phyloP scores from a whole-genome alignment of 2,329 filamentous ascomycete genomes.

The Calonectria crousiana region DNA sequence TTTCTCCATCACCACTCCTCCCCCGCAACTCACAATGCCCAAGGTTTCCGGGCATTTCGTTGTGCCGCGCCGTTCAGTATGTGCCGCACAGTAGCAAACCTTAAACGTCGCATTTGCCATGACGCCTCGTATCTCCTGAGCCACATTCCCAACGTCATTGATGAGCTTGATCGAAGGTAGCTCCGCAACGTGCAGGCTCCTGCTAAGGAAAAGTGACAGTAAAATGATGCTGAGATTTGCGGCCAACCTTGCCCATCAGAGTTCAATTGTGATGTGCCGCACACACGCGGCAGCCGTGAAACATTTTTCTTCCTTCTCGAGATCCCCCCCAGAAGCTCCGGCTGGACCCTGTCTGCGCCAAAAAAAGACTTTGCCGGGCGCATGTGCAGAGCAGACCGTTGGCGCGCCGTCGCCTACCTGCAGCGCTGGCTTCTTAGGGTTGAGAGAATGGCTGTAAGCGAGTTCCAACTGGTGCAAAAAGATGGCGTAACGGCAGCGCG shows the following conservation, averaged over 20 bases:
- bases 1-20: slow-evolving; percentile 21
- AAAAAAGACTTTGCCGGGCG: slow-evolving; percentile 6
- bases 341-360: neutral
- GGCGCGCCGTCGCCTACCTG: slow-evolving; percentile 25
- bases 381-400: slow-evolving; percentile 2
- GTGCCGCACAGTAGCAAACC: slow-evolving; percentile 23
- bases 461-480: slow-evolving; percentile 26
- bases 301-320: neutral
- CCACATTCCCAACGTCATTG: slow-evolving; percentile 21
- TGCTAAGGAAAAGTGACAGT: neutral
- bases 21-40: slow-evolving; percentile 18
- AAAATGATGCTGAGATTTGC: neutral
- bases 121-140: slow-evolving; percentile 24
- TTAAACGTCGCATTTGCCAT: slow-evolving; percentile 21
- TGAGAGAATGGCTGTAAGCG: slow-evolving; percentile 28
- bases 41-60: slow-evolving; percentile 21
- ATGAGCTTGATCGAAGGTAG: neutral
- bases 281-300: slow-evolving; percentile 2
- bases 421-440: slow-evolving; percentile 24
- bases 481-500: slow-evolving; percentile 35
- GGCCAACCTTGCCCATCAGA: neutral
- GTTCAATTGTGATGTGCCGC: slow-evolving; percentile 7
- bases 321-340: neutral
- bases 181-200: neutral
- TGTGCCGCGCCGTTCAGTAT: slow-evolving; percentile 9